These are phyloP conservation scores for Stenocarpella maydis DNA, from an alignment of 2,329 filamentous ascomycete species.

Conservation along the genomic window DNA sequence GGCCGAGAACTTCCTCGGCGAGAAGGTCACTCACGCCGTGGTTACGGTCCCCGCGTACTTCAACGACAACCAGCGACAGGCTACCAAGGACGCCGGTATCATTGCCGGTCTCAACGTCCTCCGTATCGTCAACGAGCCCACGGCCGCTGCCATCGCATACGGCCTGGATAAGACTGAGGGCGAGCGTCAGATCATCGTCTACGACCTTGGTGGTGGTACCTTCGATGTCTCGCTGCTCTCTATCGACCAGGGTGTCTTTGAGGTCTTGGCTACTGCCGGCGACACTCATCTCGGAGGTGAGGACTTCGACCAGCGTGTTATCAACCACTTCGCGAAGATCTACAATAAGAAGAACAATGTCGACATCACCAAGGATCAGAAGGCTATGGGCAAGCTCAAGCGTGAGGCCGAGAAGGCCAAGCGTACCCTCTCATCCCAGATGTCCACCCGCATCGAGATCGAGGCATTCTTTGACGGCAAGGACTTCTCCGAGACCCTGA, in stretches of 20 bases:
- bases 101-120: constrained; percentile 95
- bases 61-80: constrained; percentile 97
- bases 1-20: constrained; percentile 79
- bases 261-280: constrained; percentile 93
- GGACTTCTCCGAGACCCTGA: constrained; percentile 98
- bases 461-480: constrained; percentile 97
- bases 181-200: constrained; percentile 90
- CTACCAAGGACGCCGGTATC: constrained; percentile 91
- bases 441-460: constrained; percentile 93
- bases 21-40: constrained; percentile 86
- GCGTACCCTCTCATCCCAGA: constrained; percentile 94
- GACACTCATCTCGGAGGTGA: constrained; percentile 98
- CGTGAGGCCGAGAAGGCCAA: constrained; percentile 99
- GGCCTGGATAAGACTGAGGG: constrained; percentile 86
- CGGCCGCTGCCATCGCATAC: constrained; percentile 93
- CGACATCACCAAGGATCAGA: constrained; percentile 91
- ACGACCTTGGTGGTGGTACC: constrained; percentile 93
- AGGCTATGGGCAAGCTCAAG: constrained; percentile 99
- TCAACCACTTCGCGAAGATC: constrained; percentile 93
- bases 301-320: constrained; percentile 98
- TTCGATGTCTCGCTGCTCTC: constrained; percentile 94
- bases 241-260: constrained; percentile 91
- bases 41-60: constrained; percentile 97
- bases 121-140: constrained; percentile 96
- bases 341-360: constrained; percentile 99